Percentiles rank a stretch among this genome's conserved stretches.
Evolutionary conservation across 1,139 yeast genomes (phyloP).

Genomic region (Nakaseomyces delphensis): DNA sequence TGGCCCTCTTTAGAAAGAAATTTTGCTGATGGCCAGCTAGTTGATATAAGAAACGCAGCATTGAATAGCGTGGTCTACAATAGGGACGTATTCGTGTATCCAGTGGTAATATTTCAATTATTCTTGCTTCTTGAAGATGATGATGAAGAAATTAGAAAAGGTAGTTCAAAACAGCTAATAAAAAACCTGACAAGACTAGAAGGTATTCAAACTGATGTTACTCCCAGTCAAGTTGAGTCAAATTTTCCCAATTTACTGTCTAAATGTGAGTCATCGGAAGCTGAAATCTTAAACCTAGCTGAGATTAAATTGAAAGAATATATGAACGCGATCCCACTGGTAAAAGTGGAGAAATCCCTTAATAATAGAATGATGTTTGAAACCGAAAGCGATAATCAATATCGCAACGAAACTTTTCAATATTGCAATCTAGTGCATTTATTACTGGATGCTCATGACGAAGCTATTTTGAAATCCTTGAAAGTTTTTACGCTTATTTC

Average conservation of each 20-base stretch:
- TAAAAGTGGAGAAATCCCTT: neutral
- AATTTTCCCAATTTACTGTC: neutral
- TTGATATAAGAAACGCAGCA: conserved; percentile 41
- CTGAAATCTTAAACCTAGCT: neutral
- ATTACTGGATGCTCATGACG: neutral
- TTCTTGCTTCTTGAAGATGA: conserved; percentile 49
- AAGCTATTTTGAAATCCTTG: neutral
- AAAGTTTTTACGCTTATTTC: neutral
- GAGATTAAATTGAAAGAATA: neutral
- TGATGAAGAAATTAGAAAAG: conserved; percentile 41
- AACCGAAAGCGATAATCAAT: conserved; percentile 45
- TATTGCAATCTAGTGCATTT: conserved; percentile 3
- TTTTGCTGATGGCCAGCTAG: conserved; percentile 39
- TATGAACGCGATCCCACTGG: neutral
- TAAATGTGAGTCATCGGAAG: neutral
- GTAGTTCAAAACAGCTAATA: conserved; percentile 34
- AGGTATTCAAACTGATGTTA: neutral
- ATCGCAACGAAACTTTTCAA: conserved; percentile 36
- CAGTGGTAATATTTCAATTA: conserved; percentile 19
- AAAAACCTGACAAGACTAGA: conserved; percentile 8
- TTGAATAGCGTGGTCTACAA: conserved; percentile 36
- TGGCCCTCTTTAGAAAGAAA: conserved; percentile 28
- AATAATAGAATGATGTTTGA: conserved; percentile 36
- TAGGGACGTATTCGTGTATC: conserved; percentile 16
- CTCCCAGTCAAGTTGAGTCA: neutral